A percentile compares a stretch with the other conserved stretches of the same genome.
These are phyloP conservation scores for Sarocladiaceae sp. DNA, from an alignment of 2,329 filamentous ascomycete genomes.

Conservation along the genomic window DNA sequence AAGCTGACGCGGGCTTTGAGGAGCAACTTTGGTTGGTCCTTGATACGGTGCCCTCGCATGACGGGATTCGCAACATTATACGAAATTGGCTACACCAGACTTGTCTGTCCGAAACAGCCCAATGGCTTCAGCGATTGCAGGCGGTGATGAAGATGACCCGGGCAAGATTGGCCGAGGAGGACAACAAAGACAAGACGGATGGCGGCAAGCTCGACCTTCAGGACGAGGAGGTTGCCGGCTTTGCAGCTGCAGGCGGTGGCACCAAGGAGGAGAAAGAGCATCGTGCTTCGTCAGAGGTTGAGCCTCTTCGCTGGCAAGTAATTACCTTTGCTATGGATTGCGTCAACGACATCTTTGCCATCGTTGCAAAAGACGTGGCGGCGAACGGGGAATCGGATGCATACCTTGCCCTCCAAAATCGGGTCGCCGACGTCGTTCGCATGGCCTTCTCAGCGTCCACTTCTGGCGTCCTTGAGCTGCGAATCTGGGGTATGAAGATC, in stretches of 20 bases:
- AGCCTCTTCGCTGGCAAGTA: conserved; percentile 91
- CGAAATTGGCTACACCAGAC: conserved; percentile 92
- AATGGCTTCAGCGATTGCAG: conserved; percentile 89
- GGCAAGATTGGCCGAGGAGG: conserved; percentile 53
- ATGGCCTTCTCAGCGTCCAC: conserved; percentile 98
- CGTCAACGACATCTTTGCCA: conserved; percentile 72
- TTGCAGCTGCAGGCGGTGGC: conserved; percentile 67
- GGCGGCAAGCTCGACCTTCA: conserved; percentile 68
- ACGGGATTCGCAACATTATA: conserved; percentile 79
- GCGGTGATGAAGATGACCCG: conserved; percentile 83
- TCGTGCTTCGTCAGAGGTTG: conserved; percentile 57
- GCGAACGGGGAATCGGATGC: conserved; percentile 73
- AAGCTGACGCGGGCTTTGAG: conserved; percentile 73
- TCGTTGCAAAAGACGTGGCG: conserved; percentile 72
- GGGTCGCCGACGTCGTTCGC: conserved; percentile 85
- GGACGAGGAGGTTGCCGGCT: conserved; percentile 95
- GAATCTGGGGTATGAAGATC: conserved; percentile 87
- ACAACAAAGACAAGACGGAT: conserved; percentile 32
- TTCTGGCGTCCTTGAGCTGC: conserved; percentile 80
- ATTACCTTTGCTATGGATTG: conserved; percentile 89
- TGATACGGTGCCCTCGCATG: conserved; percentile 68
- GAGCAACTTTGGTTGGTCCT: conserved; percentile 88
- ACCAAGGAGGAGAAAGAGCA: conserved; percentile 50
- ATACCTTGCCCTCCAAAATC: conserved; percentile 71
- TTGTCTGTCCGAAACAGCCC: conserved; percentile 67